Base-by-base conservation (phyloP, 1,139 yeast genomes). In the Hemisphaericaspora subhashii region DNA sequence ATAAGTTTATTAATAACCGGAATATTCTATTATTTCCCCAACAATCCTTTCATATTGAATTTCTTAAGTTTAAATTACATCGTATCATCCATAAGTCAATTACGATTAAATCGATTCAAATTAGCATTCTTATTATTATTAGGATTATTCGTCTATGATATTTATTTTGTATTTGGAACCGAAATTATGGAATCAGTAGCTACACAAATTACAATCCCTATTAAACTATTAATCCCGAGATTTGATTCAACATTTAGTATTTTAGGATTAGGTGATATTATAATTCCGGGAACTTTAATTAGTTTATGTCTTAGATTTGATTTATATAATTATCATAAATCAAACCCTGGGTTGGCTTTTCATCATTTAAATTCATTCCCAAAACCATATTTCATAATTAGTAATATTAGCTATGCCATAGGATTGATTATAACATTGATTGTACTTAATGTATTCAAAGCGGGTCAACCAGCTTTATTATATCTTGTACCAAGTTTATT, bases 401-500 rank as follows among this genome's bases (percentile, higher is more conserved):
- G 77, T 3, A 26, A 80, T 12, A 33, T 66, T 4, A 66, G 74
- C 6, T 83, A 81, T 52, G 42, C 62, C 0, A 8, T 66, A 4
- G 83, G 81, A 0, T 55, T 83, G 34, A 27, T 58, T 0, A 38
- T 57, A 1, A 77, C 87, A 1, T 61, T 72, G 37, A 48, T 51
- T 3, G 74, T 69, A 1, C 56, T 74, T 42, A 60, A 62, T 33
- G 38, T 53, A 2, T 75, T 50, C 45, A 52, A 69, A 3, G 57
- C 54, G 5, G 86, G 83, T 1, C 89, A 82, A 57, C 89, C 89
- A 1, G 89, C 89, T 0, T 60, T 83, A 42, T 57, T 83, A 17
- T 83, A 81, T 52, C 59, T 83, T 28, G 80, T 81, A 5, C 89
- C 90, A 3, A 54, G 44, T 30, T 35, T 42, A 30, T 17, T 44